These are phyloP conservation scores for Clausena lansium DNA, from an alignment of 345 rosid genomes.

Conservation along the genomic window DNA sequence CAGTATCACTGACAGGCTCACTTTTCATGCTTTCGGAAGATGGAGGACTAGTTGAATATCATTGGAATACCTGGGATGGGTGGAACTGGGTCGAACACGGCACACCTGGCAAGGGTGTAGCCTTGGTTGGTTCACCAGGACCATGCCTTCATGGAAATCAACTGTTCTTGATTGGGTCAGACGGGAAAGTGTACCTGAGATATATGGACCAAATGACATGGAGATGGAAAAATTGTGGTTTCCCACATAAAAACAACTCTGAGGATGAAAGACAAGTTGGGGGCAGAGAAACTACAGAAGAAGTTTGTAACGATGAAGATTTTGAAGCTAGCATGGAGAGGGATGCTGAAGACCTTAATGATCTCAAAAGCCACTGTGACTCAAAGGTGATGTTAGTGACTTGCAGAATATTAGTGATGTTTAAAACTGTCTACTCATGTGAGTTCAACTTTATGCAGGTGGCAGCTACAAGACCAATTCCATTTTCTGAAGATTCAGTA, in stretches of 20 bases:
- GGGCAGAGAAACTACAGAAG: conserved; percentile 11
- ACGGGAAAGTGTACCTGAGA: conserved; percentile 56
- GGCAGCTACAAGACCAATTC: conserved; percentile 57
- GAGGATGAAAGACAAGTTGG: conserved; percentile 21
- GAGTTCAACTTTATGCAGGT: conserved; percentile 40
- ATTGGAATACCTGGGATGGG: conserved; percentile 62
- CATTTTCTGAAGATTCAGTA: conserved; percentile 51
- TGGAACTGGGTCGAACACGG: conserved; percentile 78
- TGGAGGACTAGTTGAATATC: conserved; percentile 62
- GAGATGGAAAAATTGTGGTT: conserved; percentile 60
- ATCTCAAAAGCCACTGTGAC: conserved; percentile 29
- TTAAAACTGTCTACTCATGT: conserved; percentile 6
- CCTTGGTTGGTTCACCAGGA: conserved; percentile 53
- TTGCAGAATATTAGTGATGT: neutral
- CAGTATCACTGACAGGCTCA: conserved; percentile 48
- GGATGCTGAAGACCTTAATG: conserved; percentile 25
- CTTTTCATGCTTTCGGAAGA: conserved; percentile 63
- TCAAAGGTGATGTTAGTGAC: conserved; percentile 32
- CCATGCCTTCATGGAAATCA: conserved; percentile 55
- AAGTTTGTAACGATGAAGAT: conserved; percentile 35
- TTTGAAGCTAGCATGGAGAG: conserved; percentile 25
- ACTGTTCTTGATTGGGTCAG: conserved; percentile 56
- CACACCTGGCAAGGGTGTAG: conserved; percentile 49
- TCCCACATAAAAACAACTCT: conserved; percentile 23
- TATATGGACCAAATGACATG: conserved; percentile 51